Base-by-base conservation (phyloP, 2,329 filamentous ascomycete genomes). In the Fusarium palustre region DNA sequence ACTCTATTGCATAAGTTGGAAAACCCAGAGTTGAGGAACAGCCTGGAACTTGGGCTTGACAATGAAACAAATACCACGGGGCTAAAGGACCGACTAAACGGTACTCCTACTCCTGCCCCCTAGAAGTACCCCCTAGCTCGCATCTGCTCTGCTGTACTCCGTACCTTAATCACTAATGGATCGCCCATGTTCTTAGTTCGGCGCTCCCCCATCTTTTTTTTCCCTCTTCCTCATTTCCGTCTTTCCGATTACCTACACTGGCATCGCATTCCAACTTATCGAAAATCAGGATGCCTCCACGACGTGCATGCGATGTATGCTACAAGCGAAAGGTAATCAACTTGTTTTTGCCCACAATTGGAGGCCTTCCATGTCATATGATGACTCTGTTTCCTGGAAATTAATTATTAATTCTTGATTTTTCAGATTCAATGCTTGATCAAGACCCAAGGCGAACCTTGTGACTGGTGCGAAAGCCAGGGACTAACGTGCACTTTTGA, bases 381-480 rank as follows among this genome's bases (percentile, higher is more conserved):
- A 55, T 34, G 53, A 4, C 28, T 22, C 38, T 10, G 4, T 55
- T 15, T 48, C 31, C 30, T 16, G 3, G 49, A 33, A 20, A 25
- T 42, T 34, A 9, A 7, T 18, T 22, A 24, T 20, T 41, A 39
- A 59, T 16, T 7, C 20, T 12, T 36, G 11, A 15, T 30, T 39
- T 25, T 39, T 10, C 13, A 73, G 71, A 73, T 73, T 31, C 71
- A 73, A 64, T 73, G 71, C 36, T 50, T 64, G 30, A 68, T 72
- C 41, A 58, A 64, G 12, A 65, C 56, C 5, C 61, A 50, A 3
- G 53, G 58, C 20, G 62, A 57, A 41, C 58, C 71, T 12, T 73
- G 71, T 41, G 68, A 73, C 50, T 73, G 71, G 71, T 73, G 71
- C 16, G 60, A 56, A 33, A 69, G 66, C 24, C 71, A 73, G 22